phyloP scores from a whole-genome alignment of 148 eudicot genomes.

The Diospyros lotus region DNA sequence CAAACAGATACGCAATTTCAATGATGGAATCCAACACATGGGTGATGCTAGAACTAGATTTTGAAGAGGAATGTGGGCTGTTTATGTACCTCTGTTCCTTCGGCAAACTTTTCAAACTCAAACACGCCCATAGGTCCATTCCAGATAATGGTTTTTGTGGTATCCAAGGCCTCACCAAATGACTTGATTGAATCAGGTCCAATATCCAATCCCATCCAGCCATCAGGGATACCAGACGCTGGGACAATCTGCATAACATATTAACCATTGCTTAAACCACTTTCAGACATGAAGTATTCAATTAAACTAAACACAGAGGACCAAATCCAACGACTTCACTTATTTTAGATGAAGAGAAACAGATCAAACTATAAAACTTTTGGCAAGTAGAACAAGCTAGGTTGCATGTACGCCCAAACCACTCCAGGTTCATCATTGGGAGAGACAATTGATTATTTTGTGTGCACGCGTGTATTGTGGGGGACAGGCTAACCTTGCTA shows the following conservation, averaged over 20 bases:
- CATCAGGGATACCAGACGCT: conserved; percentile 79
- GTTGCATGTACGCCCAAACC: no score
- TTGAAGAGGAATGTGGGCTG: not conserved
- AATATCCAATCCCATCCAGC: conserved; percentile 98
- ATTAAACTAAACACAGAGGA: not conserved
- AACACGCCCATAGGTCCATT: conserved; percentile 99
- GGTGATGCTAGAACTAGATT: not conserved
- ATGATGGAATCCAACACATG: not conserved
- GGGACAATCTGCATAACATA: conserved; percentile 58
- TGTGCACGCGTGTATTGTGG: not conserved
- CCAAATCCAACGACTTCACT: no score
- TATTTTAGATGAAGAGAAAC: no score
- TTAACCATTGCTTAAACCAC: not conserved
- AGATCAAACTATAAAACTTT: no score
- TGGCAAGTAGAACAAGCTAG: no score
- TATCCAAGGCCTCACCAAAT: conserved; percentile 71
- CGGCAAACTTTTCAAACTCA: conserved; percentile 86
- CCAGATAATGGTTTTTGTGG: conserved; percentile 90
- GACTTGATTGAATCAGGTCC: conserved; percentile 81
- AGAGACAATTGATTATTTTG: no score
- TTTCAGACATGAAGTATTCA: not conserved
- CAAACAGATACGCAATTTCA: not conserved
- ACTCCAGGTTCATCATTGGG: no score
- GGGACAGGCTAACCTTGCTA: conserved; percentile 54
- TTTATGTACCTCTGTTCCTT: conserved; percentile 72